Evolutionary conservation across 1,284 basidiomycete species (phyloP).

Genomic region (Rhodotorula sp.): DNA sequence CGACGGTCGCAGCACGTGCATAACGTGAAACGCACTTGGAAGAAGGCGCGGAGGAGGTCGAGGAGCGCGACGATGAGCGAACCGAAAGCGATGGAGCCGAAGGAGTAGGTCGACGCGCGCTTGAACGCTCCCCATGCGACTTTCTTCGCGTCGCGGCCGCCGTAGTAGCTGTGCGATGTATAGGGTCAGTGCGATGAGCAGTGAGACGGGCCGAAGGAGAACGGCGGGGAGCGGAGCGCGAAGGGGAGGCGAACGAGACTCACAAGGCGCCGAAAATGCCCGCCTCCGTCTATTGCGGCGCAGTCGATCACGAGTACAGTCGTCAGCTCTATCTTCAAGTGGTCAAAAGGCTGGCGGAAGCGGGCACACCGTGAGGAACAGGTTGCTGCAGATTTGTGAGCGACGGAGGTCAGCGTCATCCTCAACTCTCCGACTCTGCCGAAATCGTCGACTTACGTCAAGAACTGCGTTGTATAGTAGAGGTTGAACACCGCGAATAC

Average conservation of each 20-base stretch:
- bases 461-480: conserved; percentile 48
- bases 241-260: not conserved
- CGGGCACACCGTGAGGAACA: conserved; percentile 59
- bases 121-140: conserved; percentile 58
- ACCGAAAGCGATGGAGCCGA: conserved; percentile 75
- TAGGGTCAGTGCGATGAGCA: not conserved
- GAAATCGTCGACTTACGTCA: not conserved
- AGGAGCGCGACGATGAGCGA: conserved; percentile 83
- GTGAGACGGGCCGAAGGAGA: conserved; percentile 3
- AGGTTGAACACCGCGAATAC: conserved; percentile 78
- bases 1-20: too few relatives aligned
- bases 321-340: too few relatives aligned
- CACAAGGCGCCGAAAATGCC: conserved; percentile 51
- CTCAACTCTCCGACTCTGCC: not conserved
- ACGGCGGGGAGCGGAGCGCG: not conserved
- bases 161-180: conserved; percentile 5
- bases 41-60: conserved; percentile 67
- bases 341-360: too few relatives aligned
- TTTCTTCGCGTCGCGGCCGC: conserved; percentile 4
- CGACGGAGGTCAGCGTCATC: conserved; percentile 60
- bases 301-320: not conserved
- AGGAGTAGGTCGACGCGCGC: conserved; percentile 76
- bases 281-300: conserved; percentile 61
- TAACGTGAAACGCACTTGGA: too few relatives aligned
- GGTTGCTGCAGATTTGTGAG: conserved; percentile 63